Evolutionary conservation across 495 filamentous ascomycete species (phyloP), one percentile per base, ranked within the genome.

Genomic region (Penicillium flavigenum): DNA sequence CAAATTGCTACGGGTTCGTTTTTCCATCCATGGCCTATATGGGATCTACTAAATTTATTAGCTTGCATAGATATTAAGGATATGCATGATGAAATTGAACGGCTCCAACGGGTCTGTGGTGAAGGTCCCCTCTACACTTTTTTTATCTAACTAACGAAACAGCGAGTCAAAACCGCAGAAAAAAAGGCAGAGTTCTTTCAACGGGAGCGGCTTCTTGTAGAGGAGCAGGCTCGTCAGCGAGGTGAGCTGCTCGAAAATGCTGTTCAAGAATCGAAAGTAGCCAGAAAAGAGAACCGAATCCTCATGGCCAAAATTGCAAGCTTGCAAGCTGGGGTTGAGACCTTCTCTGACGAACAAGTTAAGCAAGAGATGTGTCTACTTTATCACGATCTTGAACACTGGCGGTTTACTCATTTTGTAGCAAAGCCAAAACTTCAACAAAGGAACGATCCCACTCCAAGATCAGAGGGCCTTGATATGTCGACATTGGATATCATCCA

Each of bases 221-320:
- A 24, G 24, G 50, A 57, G 31, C 46, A 39, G n/a, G 20, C 27
- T 11, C 51, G 48, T 41, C 34, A 27, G 17, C 34, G 17, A 6
- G 34, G 34, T 12, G 46, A 57, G 16, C 17, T 57, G 16, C 46
- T 43, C 12, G 45, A 57, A 1, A 12, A 31, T 9, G 17, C 34
- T 26, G 2, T n/a, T 1, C 16, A 34, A 9, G 24, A 29, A n/a
- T 10, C 34, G 26, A 12, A 42, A 10, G 38, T 3, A 20, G 17
- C 10, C 24, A 29, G 24, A 14, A 50, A 43, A 5, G 54, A 57
- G 8, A 57, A 57, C 46, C 24, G 47, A 6, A 41, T 57, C 24
- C 46, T 57, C 6, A n/a, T 20, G 7, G n/a, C 47, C 0, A 12
- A 42, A 24, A n/a, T 57, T 11, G 54, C 46, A 22, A 34, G 6